These are phyloP conservation scores for Botrytis porri DNA, from an alignment of 2,329 filamentous ascomycete genomes.

Conservation along the genomic window DNA sequence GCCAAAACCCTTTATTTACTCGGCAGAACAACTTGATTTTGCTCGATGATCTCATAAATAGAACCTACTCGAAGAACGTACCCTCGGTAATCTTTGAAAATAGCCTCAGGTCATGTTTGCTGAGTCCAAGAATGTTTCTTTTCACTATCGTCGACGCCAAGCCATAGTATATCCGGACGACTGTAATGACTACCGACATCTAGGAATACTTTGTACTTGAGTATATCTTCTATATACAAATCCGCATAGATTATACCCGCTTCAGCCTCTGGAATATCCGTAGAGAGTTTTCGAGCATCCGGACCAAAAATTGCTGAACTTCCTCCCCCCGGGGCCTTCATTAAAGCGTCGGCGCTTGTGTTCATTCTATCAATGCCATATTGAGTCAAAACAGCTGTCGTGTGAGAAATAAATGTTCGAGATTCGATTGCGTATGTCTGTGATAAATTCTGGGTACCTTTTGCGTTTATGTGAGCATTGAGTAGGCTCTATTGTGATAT, in stretches of 20 bases:
- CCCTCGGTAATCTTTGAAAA: neutral
- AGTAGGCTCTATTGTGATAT: slow-evolving; percentile 25
- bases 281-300: slow-evolving; percentile 44
- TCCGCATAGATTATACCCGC: slow-evolving; percentile 53
- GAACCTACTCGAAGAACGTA: neutral
- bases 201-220: slow-evolving; percentile 27
- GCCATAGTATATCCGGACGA: slow-evolving; percentile 30
- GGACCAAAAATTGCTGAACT: slow-evolving; percentile 54
- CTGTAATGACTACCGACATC: slow-evolving; percentile 29
- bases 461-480: too few species aligned
- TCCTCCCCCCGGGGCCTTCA: slow-evolving; percentile 46
- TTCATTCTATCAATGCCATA: neutral
- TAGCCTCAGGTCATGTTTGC: neutral
- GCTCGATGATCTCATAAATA: neutral
- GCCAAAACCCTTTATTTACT: neutral
- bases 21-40: too few species aligned
- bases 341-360: slow-evolving; percentile 34
- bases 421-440: slow-evolving; percentile 57
- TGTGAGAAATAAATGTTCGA: slow-evolving; percentile 53
- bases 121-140: slow-evolving; percentile 19
- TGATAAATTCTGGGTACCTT: slow-evolving; percentile 46
- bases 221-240: slow-evolving; percentile 26
- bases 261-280: slow-evolving; percentile 47
- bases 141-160: slow-evolving; percentile 26
- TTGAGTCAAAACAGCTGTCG: slow-evolving; percentile 51